phyloP scores from a whole-genome alignment of 805 yeast genomes.

The Candida chauliodis region DNA sequence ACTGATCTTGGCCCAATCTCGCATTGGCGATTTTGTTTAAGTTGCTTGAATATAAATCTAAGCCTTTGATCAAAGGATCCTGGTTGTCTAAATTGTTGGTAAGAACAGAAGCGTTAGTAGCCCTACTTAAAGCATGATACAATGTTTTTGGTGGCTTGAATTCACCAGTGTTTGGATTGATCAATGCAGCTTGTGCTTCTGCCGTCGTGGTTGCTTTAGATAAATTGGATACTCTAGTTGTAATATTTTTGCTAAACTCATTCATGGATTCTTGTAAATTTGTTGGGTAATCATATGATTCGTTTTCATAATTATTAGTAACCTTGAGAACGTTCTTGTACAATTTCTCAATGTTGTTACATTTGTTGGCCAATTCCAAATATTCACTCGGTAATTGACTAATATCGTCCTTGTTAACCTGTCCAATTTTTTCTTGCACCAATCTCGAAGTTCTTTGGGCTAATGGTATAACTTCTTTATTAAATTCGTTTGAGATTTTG shows the following conservation, averaged over 20 bases:
- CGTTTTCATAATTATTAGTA: conserved; percentile 59
- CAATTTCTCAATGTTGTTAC: conserved; percentile 39
- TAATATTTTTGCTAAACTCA: conserved; percentile 65
- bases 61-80: conserved; percentile 56
- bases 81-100: conserved; percentile 33
- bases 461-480: conserved; percentile 52
- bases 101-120: conserved; percentile 54
- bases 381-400: conserved; percentile 79
- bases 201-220: conserved; percentile 71
- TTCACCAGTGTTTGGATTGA: conserved; percentile 37
- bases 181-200: conserved; percentile 75
- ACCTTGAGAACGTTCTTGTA: conserved; percentile 42
- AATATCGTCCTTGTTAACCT: conserved; percentile 65
- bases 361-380: conserved; percentile 41
- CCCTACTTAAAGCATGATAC: conserved; percentile 77
- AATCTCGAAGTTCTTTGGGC: conserved; percentile 79
- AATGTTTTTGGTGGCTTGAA: conserved; percentile 73
- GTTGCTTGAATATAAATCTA: conserved; percentile 64
- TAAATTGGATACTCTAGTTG: conserved; percentile 60
- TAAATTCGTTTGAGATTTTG: conserved; percentile 50
- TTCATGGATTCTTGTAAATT: conserved; percentile 71
- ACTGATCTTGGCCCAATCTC: conserved; percentile 75
- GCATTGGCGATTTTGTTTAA: conserved; percentile 78
- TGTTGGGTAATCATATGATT: conserved; percentile 80
- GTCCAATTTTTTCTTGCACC: conserved; percentile 76